Conservation (phyloP, 169 alveolate species). For the Plasmodium knowlesi region DNA sequence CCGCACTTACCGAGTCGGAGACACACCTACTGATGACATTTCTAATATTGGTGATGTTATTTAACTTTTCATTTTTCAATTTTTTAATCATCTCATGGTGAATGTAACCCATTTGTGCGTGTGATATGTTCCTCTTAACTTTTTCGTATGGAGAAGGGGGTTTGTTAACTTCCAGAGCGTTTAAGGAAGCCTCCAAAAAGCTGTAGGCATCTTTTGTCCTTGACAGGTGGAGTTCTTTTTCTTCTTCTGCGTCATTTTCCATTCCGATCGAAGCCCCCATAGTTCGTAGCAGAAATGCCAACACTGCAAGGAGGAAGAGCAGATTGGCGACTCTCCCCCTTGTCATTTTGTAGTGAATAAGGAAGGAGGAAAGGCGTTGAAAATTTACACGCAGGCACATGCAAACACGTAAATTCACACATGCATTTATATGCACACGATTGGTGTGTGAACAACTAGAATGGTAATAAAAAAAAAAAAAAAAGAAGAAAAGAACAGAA, state of each 20-base stretch:
- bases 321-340: not conserved
- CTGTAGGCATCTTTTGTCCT: conserved; percentile 8
- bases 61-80: not conserved
- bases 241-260: not conserved
- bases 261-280: not conserved
- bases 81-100: conserved; percentile 15
- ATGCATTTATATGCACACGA: not conserved
- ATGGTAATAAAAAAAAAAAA: not conserved
- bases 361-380: not conserved
- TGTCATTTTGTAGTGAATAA: not conserved
- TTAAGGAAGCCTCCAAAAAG: conserved; percentile 20
- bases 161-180: not conserved
- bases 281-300: not conserved
- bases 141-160: not conserved
- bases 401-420: not conserved
- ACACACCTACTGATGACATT: not conserved
- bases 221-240: not conserved
- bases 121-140: not conserved
- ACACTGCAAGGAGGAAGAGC: not conserved
- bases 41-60: not conserved
- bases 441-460: not conserved
- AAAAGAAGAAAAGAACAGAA: not conserved
- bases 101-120: not conserved
- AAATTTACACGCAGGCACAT: not conserved
- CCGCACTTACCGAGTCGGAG: conserved; percentile 20